phyloP scores from a whole-genome alignment of 2,329 filamentous ascomycete species.

The Didymella glomerata region DNA sequence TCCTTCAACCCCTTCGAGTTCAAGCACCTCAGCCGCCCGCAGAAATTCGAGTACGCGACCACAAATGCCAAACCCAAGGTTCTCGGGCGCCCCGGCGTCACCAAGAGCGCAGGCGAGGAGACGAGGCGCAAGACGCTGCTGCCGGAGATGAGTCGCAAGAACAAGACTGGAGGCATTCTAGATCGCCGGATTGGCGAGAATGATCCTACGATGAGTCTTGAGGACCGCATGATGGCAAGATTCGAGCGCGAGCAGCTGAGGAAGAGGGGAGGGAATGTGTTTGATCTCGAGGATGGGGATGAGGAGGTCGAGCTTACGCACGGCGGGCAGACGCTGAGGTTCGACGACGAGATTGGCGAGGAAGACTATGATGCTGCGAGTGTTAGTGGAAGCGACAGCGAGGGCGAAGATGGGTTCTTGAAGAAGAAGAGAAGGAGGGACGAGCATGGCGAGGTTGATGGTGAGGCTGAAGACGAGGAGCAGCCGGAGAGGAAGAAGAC shows the following conservation, averaged over 20 bases:
- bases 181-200: constrained; percentile 96
- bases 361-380: constrained; percentile 87
- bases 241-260: constrained; percentile 88
- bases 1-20: constrained; percentile 98
- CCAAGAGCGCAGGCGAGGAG: constrained; percentile 87
- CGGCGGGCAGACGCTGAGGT: constrained; percentile 75
- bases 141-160: constrained; percentile 86
- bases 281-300: constrained; percentile 88
- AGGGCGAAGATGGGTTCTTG: constrained; percentile 48
- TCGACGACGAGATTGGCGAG: constrained; percentile 60
- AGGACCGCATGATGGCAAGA: constrained; percentile 89
- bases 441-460: constrained; percentile 53
- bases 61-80: constrained; percentile 63
- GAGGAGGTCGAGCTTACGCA: constrained; percentile 80
- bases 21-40: constrained; percentile 77
- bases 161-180: constrained; percentile 90
- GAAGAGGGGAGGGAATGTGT: constrained; percentile 80
- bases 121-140: constrained; percentile 83
- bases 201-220: constrained; percentile 90
- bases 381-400: constrained; percentile 60
- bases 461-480: constrained; percentile 47
- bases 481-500: constrained; percentile 85
- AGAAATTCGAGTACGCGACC: constrained; percentile 86
- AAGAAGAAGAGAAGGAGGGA: constrained; percentile 56
- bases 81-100: constrained; percentile 79